These are phyloP conservation scores for Aspergillus sojae DNA, from an alignment of 2,329 filamentous ascomycete genomes.

Conservation along the genomic window DNA sequence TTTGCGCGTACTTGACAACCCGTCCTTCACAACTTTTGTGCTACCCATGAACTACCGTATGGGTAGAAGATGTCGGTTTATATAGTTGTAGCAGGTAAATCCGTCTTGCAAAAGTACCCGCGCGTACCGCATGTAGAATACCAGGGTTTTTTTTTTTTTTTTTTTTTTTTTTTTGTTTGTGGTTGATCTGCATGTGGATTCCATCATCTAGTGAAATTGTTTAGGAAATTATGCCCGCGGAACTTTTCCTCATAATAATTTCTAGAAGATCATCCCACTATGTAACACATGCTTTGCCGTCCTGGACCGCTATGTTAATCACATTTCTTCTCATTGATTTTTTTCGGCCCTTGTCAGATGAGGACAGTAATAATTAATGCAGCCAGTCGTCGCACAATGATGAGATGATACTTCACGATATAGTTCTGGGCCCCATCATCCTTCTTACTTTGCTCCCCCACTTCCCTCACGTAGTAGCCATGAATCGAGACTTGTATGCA, in stretches of 20 bases:
- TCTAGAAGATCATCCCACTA: neutral
- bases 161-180: neutral
- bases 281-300: neutral
- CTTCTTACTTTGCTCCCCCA: neutral
- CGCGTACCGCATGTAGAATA: neutral
- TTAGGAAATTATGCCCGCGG: neutral
- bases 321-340: neutral
- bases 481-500: too few species aligned
- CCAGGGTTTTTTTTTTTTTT: neutral
- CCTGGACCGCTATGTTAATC: too few species aligned
- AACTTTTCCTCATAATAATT: neutral
- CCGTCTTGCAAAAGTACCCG: neutral
- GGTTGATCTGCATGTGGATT: slow-evolving; percentile 1
- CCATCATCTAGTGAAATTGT: neutral
- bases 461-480: neutral
- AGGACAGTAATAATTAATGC: neutral
- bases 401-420: too few species aligned
- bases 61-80: neutral
- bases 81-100: neutral
- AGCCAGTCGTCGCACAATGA: neutral
- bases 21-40: neutral
- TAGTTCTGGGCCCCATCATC: neutral
- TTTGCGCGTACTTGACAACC: neutral
- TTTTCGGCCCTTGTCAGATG: neutral
- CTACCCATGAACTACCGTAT: neutral